Evolutionary conservation across 1,284 basidiomycete genomes (phyloP).

Genomic region (Ceratobasidium sp.): DNA sequence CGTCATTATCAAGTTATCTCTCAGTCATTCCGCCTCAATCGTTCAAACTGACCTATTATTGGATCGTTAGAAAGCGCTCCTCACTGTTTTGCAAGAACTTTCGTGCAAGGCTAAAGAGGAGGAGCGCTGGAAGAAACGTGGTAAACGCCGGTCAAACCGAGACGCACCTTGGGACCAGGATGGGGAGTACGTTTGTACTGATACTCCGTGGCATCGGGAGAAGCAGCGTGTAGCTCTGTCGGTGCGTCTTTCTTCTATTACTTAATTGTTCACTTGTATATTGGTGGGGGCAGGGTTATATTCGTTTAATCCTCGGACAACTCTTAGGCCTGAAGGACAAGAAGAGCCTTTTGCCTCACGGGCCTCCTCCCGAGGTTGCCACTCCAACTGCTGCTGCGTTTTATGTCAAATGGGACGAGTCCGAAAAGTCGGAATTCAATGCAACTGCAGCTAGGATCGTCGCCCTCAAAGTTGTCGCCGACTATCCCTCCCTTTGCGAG

Average conservation of each 20-base stretch:
- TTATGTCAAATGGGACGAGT: conserved; percentile 8
- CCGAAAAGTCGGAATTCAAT: neutral
- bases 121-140: neutral
- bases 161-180: conserved; percentile 1
- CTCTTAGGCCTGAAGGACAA: neutral
- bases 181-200: neutral
- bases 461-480: neutral
- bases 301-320: neutral
- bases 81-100: neutral
- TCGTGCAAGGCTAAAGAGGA: neutral
- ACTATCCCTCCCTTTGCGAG: neutral
- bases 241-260: neutral
- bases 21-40: neutral
- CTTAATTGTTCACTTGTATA: neutral
- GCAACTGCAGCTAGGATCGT: neutral
- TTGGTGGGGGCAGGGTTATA: neutral
- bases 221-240: neutral
- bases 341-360: neutral
- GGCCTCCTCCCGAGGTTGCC: neutral
- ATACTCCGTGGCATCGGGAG: neutral
- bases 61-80: neutral
- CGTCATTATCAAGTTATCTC: neutral
- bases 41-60: neutral
- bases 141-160: neutral
- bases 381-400: neutral